A percentile compares a stretch with the other conserved stretches of the same genome.
Evolutionary conservation across 2,329 filamentous ascomycete genomes (phyloP).

Genomic region (Didymella keratinophila): DNA sequence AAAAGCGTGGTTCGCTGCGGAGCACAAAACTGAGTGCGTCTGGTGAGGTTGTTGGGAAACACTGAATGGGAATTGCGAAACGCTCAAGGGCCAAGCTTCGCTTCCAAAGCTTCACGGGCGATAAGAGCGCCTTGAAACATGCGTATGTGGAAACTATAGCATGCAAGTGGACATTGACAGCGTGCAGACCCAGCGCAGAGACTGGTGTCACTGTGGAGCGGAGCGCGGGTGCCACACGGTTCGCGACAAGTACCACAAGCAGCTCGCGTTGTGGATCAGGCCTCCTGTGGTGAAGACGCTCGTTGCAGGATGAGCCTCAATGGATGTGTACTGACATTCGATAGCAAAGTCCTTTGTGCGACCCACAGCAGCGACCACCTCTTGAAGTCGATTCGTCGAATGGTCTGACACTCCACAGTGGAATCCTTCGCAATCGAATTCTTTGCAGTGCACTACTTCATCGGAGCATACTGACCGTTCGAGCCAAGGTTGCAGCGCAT

Average conservation of each 20-base stretch:
- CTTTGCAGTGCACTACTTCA: not conserved
- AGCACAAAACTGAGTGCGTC: slow-evolving; percentile 17
- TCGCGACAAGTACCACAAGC: not conserved
- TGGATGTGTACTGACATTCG: not conserved
- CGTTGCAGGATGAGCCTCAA: slow-evolving; percentile 12
- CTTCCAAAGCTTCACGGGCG: slow-evolving; percentile 9
- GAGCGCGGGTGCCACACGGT: slow-evolving; percentile 1
- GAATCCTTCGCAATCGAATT: not conserved
- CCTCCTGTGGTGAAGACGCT: slow-evolving; percentile 1
- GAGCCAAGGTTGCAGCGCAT: not conserved
- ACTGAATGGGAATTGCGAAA: slow-evolving; percentile 17
- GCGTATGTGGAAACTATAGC: not conserved
- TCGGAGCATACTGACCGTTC: slow-evolving; percentile 4
- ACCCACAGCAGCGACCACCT: not conserved
- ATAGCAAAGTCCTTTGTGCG: slow-evolving; percentile 5
- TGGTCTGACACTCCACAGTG: not conserved
- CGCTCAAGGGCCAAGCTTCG: slow-evolving; percentile 14
- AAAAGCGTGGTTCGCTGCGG: slow-evolving; percentile 6
- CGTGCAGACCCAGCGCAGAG: slow-evolving; percentile 9
- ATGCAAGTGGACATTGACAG: slow-evolving; percentile 6
- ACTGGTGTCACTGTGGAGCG: slow-evolving; percentile 7
- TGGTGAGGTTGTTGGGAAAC: slow-evolving; percentile 16
- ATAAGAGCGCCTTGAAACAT: slow-evolving; percentile 9
- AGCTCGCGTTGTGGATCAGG: not conserved
- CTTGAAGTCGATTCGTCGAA: not conserved